Evolutionary conservation across 108 stramenopile species (phyloP).

Genomic region (Cylindrotheca fusiformis): DNA sequence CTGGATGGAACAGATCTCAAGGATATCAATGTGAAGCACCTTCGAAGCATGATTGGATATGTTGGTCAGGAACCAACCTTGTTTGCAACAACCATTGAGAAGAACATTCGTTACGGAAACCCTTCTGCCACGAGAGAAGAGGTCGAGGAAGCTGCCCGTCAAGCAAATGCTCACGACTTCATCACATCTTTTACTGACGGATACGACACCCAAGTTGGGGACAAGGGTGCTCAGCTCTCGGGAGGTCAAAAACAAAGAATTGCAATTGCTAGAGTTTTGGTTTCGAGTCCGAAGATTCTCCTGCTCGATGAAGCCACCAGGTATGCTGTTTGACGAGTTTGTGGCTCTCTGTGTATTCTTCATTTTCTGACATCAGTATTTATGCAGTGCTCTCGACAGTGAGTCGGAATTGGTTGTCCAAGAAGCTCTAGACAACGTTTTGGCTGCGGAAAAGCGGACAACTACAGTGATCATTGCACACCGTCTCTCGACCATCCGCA

Average conservation of each 20-base stretch:
- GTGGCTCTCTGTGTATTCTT: too few species aligned
- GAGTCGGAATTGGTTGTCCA: constrained; percentile 86
- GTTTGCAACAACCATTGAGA: constrained; percentile 87
- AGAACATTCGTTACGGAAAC: constrained; percentile 89
- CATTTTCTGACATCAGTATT: too few species aligned
- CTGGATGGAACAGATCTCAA: constrained; percentile 84
- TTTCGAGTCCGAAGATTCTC: constrained; percentile 69
- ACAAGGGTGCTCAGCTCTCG: constrained; percentile 82
- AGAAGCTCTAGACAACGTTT: constrained; percentile 77
- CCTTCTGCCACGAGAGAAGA: constrained; percentile 58
- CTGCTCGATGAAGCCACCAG: constrained; percentile 86
- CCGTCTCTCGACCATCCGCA: constrained; percentile 87
- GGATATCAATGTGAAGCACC: constrained; percentile 58
- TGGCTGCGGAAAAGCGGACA: constrained; percentile 69
- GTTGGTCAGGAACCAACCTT: constrained; percentile 91
- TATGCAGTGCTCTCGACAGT: constrained; percentile 61
- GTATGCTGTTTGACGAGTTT: constrained; percentile 68
- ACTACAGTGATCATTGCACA: constrained; percentile 92
- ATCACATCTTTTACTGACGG: constrained; percentile 66
- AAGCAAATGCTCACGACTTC: constrained; percentile 92
- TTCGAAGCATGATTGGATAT: constrained; percentile 71
- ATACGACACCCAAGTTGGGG: constrained; percentile 60
- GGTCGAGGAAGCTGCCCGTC: constrained; percentile 82
- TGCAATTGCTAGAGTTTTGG: constrained; percentile 85
- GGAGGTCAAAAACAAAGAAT: constrained; percentile 92